Evolutionary conservation across 768 basidiomycete genomes (phyloP).

Genomic region (Phaffia tasmanica): DNA sequence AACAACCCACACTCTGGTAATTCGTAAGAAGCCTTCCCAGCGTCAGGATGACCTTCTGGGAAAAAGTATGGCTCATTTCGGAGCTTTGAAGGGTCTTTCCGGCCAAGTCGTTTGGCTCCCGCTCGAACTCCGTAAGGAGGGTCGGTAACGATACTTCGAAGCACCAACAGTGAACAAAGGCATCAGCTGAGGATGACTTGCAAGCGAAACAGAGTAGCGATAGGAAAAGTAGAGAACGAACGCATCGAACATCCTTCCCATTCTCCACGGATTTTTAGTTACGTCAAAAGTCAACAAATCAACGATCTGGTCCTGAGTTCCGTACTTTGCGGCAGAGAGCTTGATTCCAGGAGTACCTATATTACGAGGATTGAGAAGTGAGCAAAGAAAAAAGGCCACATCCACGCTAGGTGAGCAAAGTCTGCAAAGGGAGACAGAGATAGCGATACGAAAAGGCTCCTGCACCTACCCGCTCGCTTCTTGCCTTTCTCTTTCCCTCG

Average conservation of each 20-base stretch:
- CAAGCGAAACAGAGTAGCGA: background rate
- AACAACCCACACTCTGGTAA: conserved; percentile 33
- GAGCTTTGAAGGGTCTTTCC: conserved; percentile 27
- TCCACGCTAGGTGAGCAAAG: background rate
- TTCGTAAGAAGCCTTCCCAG: conserved; percentile 11
- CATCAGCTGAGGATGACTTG: background rate
- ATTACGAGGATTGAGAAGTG: background rate
- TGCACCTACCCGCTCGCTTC: background rate
- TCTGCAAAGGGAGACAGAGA: background rate
- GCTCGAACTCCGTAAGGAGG: conserved; percentile 69
- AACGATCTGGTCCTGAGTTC: conserved; percentile 56
- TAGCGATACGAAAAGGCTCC: background rate
- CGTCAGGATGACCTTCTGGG: conserved; percentile 38
- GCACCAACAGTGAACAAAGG: background rate
- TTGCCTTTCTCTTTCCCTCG: conserved; percentile 54
- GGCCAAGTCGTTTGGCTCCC: conserved; percentile 39
- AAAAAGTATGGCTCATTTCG: conserved; percentile 34
- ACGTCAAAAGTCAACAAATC: conserved; percentile 87
- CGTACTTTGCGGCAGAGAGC: conserved; percentile 74
- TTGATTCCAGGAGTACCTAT: conserved; percentile 54
- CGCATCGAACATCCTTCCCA: conserved; percentile 82
- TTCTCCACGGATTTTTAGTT: conserved; percentile 78
- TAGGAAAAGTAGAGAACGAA: background rate
- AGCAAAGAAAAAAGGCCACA: background rate
- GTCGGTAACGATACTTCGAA: conserved; percentile 56